Evolutionary conservation across 768 basidiomycete genomes (phyloP).

Genomic region (Trametes villosa): DNA sequence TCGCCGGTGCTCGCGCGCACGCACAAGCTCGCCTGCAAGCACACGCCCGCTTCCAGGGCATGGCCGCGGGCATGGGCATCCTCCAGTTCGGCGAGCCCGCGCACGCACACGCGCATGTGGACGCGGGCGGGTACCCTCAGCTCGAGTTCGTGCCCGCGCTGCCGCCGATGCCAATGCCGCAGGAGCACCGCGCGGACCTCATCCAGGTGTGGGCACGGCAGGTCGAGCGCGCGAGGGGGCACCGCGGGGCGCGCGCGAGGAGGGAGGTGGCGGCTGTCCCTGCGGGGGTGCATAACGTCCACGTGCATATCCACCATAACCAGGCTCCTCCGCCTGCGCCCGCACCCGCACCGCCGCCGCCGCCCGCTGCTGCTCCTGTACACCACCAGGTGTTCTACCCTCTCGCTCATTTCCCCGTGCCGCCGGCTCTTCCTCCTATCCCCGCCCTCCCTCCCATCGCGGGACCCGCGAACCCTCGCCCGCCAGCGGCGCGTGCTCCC

Average conservation of each 20-base stretch:
- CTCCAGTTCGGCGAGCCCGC: no score
- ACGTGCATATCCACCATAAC: constrained; percentile 17
- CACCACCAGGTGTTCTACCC: neutral
- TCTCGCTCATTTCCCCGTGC: neutral
- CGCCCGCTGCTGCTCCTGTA: neutral
- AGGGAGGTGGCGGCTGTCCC: no score
- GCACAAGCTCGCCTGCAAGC: neutral
- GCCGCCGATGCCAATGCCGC: neutral
- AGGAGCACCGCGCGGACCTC: neutral
- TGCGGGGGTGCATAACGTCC: constrained; percentile 9
- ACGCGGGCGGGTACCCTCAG: no score
- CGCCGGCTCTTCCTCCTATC: neutral
- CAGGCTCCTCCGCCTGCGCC: neutral
- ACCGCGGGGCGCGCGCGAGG: no score
- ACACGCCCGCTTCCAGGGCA: neutral
- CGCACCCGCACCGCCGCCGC: neutral
- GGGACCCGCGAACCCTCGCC: no score
- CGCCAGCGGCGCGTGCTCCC: no score
- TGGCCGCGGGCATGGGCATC: neutral
- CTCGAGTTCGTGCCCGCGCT: neutral
- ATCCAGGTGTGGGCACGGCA: neutral
- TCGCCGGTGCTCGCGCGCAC: neutral
- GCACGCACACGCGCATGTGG: no score
- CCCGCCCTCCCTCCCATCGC: neutral
- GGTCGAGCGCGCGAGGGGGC: neutral